Percentiles rank a stretch among this genome's conserved stretches.
Conservation (phyloP, 2,329 filamentous ascomycete species). For the Plenodomus lindquistii region DNA sequence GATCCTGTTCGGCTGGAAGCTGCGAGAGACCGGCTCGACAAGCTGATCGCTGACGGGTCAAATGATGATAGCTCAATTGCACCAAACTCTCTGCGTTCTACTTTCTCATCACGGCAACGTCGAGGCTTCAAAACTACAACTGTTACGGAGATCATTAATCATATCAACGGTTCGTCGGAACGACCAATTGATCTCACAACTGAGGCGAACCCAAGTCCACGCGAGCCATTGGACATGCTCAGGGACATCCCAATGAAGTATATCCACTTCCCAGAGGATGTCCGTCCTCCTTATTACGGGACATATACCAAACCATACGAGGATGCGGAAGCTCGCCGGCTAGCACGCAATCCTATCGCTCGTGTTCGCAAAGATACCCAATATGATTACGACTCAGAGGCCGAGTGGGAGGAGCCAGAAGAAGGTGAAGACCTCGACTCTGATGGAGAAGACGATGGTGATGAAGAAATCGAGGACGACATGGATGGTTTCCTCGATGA, state of each 20-base stretch:
- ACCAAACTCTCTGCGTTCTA: slow-evolving; percentile 19
- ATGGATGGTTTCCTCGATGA: slow-evolving; percentile 90
- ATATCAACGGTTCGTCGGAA: slow-evolving; percentile 47
- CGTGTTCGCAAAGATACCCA: slow-evolving; percentile 65
- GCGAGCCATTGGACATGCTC: slow-evolving; percentile 50
- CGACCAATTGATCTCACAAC: slow-evolving; percentile 51
- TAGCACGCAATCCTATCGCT: slow-evolving; percentile 58
- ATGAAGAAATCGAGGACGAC: slow-evolving; percentile 77
- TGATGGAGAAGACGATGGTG: slow-evolving; percentile 68
- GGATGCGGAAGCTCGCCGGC: slow-evolving; percentile 48
- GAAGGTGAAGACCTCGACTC: slow-evolving; percentile 68
- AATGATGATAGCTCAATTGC: slow-evolving; percentile 2
- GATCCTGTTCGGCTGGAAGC: slow-evolving; percentile 32
- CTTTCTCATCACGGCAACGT: slow-evolving; percentile 14
- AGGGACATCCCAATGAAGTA: slow-evolving; percentile 65
- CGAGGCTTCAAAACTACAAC: slow-evolving; percentile 24
- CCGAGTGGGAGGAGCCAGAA: slow-evolving; percentile 79
- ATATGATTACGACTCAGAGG: slow-evolving; percentile 86
- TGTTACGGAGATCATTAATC: slow-evolving; percentile 48
- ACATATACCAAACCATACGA: slow-evolving; percentile 67
- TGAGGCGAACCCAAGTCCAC: slow-evolving; percentile 24
- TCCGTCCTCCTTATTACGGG: slow-evolving; percentile 70
- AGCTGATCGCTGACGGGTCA: slow-evolving; percentile 21
- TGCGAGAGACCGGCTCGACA: slow-evolving; percentile 34
- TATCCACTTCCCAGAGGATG: slow-evolving; percentile 64